Evolutionary conservation across 2,329 filamentous ascomycete genomes (phyloP).

Genomic region (Venturiaceae sp.): DNA sequence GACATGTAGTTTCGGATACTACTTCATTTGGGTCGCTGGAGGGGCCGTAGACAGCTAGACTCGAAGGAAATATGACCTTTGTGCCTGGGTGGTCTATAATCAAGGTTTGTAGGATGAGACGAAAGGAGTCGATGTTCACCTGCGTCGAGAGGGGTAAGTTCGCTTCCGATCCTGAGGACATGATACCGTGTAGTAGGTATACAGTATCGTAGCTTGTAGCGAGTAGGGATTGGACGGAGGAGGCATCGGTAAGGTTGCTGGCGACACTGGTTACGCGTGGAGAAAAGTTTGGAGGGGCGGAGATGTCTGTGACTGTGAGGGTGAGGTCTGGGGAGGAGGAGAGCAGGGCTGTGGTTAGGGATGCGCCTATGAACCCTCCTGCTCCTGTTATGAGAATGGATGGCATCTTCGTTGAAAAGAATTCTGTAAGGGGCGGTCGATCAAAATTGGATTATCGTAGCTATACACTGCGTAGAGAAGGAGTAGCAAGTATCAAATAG

Average conservation of each 20-base stretch:
- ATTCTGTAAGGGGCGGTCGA: no score
- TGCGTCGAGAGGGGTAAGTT: conserved; percentile 49
- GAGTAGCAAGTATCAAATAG: no score
- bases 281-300: background rate
- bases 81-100: conserved; percentile 39
- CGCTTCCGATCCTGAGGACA: conserved; percentile 54
- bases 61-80: conserved; percentile 51
- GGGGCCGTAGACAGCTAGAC: conserved; percentile 52
- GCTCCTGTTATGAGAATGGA: conserved; percentile 8
- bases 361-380: conserved; percentile 15
- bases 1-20: conserved; percentile 41
- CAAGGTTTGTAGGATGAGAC: conserved; percentile 44
- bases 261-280: background rate
- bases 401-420: background rate
- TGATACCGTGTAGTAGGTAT: conserved; percentile 58
- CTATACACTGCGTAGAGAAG: no score
- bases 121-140: conserved; percentile 53
- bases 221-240: background rate
- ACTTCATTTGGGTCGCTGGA: conserved; percentile 26
- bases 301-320: conserved; percentile 4
- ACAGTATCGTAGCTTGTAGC: background rate
- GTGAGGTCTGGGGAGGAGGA: background rate
- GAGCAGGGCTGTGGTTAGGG: conserved; percentile 17
- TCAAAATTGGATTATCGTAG: no score
- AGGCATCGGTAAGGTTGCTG: background rate